Evolutionary conservation across 2,329 filamentous ascomycete species (phyloP).

Genomic region (Cercospora nicotianae): DNA sequence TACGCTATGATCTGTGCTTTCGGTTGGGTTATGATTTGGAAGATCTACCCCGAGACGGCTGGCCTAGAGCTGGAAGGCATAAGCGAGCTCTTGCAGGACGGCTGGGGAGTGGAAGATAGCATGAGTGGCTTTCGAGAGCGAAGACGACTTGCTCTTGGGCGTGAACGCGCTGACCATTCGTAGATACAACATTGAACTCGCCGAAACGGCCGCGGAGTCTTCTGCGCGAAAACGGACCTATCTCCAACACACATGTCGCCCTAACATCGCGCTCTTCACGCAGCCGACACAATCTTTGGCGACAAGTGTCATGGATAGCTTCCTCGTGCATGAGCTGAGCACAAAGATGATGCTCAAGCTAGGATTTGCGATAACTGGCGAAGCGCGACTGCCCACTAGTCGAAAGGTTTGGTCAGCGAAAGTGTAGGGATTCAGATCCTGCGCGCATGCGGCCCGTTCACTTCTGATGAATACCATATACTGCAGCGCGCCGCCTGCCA

Average conservation of each 20-base stretch:
- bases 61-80: constrained; percentile 81
- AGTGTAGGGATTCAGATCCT: neutral
- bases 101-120: constrained; percentile 60
- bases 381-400: neutral
- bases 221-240: neutral
- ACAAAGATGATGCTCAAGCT: neutral
- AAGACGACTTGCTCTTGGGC: neutral
- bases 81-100: constrained; percentile 66
- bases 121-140: constrained; percentile 3
- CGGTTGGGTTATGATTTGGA: constrained; percentile 64
- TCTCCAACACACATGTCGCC: neutral
- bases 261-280: neutral
- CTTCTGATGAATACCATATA: neutral
- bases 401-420: neutral
- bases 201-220: neutral
- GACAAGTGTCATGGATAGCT: neutral
- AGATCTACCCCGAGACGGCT: constrained; percentile 82
- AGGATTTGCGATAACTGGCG: neutral
- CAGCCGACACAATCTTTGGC: neutral
- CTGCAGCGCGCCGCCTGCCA: neutral
- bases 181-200: neutral
- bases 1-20: constrained; percentile 70
- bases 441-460: neutral
- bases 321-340: neutral
- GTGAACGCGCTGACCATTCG: neutral